phyloP scores from a whole-genome alignment of 176 grass and related monocot species.

The Triticum timopheevii region DNA sequence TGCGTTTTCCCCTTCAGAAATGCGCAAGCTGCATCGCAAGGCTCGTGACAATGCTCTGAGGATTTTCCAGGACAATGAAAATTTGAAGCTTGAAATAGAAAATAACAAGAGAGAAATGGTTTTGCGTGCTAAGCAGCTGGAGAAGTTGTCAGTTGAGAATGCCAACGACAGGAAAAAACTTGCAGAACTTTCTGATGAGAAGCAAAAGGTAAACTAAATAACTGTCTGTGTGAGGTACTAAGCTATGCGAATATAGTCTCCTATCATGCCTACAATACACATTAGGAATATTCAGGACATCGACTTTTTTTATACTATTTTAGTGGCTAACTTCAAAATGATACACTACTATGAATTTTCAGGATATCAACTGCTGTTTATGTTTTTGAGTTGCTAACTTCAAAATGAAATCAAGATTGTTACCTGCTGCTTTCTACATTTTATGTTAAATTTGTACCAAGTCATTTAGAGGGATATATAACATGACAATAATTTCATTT shows the following conservation, averaged over 20 bases:
- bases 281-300: not conserved
- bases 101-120: constrained; percentile 66
- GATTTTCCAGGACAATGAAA: constrained; percentile 74
- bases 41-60: constrained; percentile 59
- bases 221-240: not conserved
- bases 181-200: constrained; percentile 60
- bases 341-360: constrained; percentile 3
- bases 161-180: constrained; percentile 67
- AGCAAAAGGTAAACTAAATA: constrained; percentile 64
- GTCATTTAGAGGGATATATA: constrained; percentile 7
- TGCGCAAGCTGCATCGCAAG: constrained; percentile 61
- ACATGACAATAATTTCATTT: not conserved
- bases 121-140: constrained; percentile 44
- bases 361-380: not conserved
- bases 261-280: constrained; percentile 18
- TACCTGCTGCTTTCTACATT: constrained; percentile 14
- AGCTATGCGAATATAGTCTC: constrained; percentile 1
- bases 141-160: constrained; percentile 65
- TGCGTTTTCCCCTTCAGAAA: constrained; percentile 53
- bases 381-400: not conserved
- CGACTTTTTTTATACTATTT: not conserved
- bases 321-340: not conserved
- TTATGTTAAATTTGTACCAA: not conserved
- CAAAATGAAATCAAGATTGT: not conserved
- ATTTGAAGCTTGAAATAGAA: constrained; percentile 73